Evolutionary conservation across 768 basidiomycete species (phyloP), one percentile per base, ranked within the genome.

Genomic region (Coprinopsis cinerea): DNA sequence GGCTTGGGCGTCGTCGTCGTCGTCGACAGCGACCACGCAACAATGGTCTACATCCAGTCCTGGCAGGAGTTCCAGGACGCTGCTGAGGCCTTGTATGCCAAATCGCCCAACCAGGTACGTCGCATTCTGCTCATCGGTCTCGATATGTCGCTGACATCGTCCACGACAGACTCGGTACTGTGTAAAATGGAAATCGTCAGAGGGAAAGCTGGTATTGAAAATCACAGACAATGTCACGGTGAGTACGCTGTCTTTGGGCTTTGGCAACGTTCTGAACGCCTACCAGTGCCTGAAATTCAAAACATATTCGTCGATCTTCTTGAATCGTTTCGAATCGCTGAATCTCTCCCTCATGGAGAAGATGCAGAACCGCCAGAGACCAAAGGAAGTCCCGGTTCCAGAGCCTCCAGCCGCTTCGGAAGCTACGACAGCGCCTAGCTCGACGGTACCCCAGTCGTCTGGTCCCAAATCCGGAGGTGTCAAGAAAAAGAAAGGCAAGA

Each of bases 241-340:
- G 64, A 58, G 88, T 75, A 32, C 23, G 32, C 52, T 17, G 13
- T 9, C n/a, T 10, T 28, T 17, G 4, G 18, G 4, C 27, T 15
- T 32, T 23, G 18, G 17, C 13, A 32, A 18, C 9, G 9, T 15
- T 28, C 9, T 11, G 7, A 45, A 40, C 15, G 35, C 14, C 2
- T 13, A 17, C 18, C 63, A 98, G 95, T 95, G 92, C 65, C 75
- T 97, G 58, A 96, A 94, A 67, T 97, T 95, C 75, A 92, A 94
- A 67, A 95, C 94, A 1, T 83, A 85, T 58, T 96, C 93, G 2
- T 91, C 89, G 44, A 85, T 95, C 62, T 92, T 91, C 69, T 83
- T 98, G 55, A 96, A 97, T 75, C 88, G 94, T 57, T 97, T 98
- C 70, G 93, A 97, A 67, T 77, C 85, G 5, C 76, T 98, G 53